Conservation (phyloP, 768 basidiomycete species). For the Punctularia strigosozonata region DNA sequence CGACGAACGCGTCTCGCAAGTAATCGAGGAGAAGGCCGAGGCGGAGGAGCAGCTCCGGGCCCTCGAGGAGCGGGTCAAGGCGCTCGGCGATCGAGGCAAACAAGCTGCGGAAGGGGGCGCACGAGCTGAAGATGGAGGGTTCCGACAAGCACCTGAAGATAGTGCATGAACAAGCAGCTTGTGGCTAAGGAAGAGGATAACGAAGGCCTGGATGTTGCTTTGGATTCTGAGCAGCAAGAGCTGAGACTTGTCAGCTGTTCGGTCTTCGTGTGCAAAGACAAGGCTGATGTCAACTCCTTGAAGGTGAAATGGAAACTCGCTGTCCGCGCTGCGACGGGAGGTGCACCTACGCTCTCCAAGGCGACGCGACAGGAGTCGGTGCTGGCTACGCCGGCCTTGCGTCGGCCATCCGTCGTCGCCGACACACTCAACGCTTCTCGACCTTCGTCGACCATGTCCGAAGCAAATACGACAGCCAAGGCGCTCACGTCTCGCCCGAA, state of each 20-base stretch:
- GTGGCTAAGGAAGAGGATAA: conserved; percentile 66
- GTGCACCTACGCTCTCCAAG: conserved; percentile 35
- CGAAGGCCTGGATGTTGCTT: conserved; percentile 76
- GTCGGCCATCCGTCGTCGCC: too few relatives aligned
- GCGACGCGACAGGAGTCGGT: conserved; percentile 41
- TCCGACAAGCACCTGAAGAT: conserved; percentile 79
- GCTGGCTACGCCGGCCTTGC: too few relatives aligned
- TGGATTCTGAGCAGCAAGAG: conserved; percentile 93
- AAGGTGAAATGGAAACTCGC: conserved; percentile 45
- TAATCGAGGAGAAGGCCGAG: conserved; percentile 45
- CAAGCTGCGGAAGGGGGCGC: conserved; percentile 46
- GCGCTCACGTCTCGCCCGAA: conserved; percentile 40
- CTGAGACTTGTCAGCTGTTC: conserved; percentile 63
- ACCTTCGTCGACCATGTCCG: conserved; percentile 46
- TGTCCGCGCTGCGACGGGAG: conserved; percentile 42
- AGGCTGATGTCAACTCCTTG: neutral
- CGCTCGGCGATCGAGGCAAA: conserved; percentile 49
- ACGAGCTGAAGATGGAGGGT: conserved; percentile 67
- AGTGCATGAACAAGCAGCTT: conserved; percentile 53
- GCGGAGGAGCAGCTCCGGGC: conserved; percentile 37
- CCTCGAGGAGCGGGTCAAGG: conserved; percentile 35
- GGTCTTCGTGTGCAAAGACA: conserved; percentile 1
- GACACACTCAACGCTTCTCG: conserved; percentile 36
- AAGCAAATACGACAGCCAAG: conserved; percentile 27
- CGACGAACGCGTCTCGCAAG: conserved; percentile 29